Base-by-base conservation (phyloP, 306 rosid species). In the Neltuma alba region DNA sequence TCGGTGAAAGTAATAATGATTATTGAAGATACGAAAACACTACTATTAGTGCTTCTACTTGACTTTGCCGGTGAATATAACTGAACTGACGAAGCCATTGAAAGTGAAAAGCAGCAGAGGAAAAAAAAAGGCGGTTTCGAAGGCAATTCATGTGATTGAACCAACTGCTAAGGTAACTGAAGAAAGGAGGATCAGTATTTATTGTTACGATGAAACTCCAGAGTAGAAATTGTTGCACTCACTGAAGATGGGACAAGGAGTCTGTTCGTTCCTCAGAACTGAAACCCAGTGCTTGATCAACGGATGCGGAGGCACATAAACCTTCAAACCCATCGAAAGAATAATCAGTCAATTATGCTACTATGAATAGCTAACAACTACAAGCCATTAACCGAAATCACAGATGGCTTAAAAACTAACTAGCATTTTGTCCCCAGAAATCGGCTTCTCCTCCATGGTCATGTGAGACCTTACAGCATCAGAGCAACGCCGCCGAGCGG, bases 241-340 rank as follows among this genome's bases (percentile, higher is more conserved):
- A 95, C 98, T 90, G 40, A 95, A 95, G 76, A 95, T 90, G 57
- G 96, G 91, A 80, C 86, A 83, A 40, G 96, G 98, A 55, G 99
- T 95, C 66, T 91, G 92, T 45, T 95, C 98, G 25, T 95, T 95
- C 83, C 99, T 89, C 79, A 93, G 83, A 81, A 95, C 86, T 0
- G 99, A 95, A 88, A 95, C 97, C 99, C 98, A 95, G 74, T 91
- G 99, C 88, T 95, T 95, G 87, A 95, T 90, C 89, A 95, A 86
- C 16, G 94, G 88, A 81, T 95, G 99, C 0, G 99, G 98, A 15
- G 99, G 99, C 50, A 95, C 98, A 65, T 65, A 93, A 2, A 95
- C 97, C 99, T 95, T 76, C 68, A 83, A 73, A 67, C 23, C 67
- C 78, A 72, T 71, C 81, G 66, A 75, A 31, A 60, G 28, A 68